phyloP scores from a whole-genome alignment of 257 asterid genomes.

The Paulownia fortunei region DNA sequence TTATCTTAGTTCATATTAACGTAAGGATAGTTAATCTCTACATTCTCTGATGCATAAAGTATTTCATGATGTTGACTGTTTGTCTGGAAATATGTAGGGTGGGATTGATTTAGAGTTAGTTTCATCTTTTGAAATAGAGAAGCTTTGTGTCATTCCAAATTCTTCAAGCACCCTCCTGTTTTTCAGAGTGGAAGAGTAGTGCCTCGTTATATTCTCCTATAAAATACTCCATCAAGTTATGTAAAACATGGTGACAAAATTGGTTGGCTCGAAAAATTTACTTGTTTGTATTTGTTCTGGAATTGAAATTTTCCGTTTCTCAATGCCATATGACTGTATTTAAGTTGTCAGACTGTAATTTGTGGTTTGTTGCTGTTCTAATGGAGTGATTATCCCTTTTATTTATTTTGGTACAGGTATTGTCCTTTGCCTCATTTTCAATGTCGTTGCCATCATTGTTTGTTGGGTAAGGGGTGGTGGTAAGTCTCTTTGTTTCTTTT shows the following conservation, averaged over 20 bases:
- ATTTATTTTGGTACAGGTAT: conserved; percentile 48
- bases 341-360: neutral
- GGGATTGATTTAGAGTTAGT: neutral
- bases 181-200: neutral
- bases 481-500: conserved; percentile 39
- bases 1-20: neutral
- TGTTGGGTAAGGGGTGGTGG: conserved; percentile 74
- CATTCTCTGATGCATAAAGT: neutral
- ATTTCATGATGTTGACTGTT: neutral
- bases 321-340: neutral
- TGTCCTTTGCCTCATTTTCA: conserved; percentile 65
- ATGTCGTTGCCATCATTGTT: conserved; percentile 57
- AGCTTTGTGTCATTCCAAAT: neutral
- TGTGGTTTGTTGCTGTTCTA: neutral
- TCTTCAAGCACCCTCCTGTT: neutral
- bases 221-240: neutral
- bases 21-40: neutral
- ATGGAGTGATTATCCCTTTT: neutral
- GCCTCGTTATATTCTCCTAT: neutral
- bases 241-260: neutral
- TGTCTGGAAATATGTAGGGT: neutral
- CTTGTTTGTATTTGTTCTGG: neutral
- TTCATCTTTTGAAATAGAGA: neutral
- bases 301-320: neutral
- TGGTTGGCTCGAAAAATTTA: neutral